Evolutionary conservation across 1,284 basidiomycete species (phyloP).

Genomic region (Puccinia coronata): DNA sequence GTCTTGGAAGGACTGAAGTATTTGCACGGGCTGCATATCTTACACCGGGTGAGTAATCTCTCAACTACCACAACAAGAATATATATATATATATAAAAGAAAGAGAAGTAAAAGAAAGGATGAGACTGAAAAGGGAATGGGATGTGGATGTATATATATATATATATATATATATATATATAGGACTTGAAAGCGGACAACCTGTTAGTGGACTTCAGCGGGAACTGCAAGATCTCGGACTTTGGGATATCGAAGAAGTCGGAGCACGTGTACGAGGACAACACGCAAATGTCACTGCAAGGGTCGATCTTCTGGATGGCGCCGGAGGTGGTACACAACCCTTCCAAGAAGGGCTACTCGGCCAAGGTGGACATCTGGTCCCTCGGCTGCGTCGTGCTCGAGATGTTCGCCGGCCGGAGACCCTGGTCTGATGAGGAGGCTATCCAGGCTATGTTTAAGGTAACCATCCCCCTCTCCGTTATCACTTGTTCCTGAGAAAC

Average conservation of each 20-base stretch:
- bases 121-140: neutral
- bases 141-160: no score
- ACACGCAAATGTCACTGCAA: constrained; percentile 76
- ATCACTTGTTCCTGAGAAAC: constrained; percentile 67
- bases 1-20: constrained; percentile 91
- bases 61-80: no score
- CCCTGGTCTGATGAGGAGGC: constrained; percentile 90
- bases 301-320: constrained; percentile 99
- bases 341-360: constrained; percentile 73
- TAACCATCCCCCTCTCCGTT: constrained; percentile 65
- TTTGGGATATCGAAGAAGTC: constrained; percentile 89
- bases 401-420: constrained; percentile 94
- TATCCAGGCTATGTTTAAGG: constrained; percentile 90
- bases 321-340: constrained; percentile 85
- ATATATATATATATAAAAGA: neutral
- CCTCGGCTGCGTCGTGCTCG: constrained; percentile 91
- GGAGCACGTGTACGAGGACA: constrained; percentile 78
- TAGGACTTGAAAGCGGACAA: constrained; percentile 98
- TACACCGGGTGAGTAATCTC: constrained; percentile 73
- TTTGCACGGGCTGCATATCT: constrained; percentile 84
- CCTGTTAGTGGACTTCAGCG: constrained; percentile 88
- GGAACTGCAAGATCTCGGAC: constrained; percentile 96
- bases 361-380: constrained; percentile 99
- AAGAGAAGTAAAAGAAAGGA: neutral
- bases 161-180: no score